A percentile compares a stretch with the other conserved stretches of the same genome.
phyloP scores from a whole-genome alignment of 495 filamentous ascomycete genomes.

The Neurospora terricola region DNA sequence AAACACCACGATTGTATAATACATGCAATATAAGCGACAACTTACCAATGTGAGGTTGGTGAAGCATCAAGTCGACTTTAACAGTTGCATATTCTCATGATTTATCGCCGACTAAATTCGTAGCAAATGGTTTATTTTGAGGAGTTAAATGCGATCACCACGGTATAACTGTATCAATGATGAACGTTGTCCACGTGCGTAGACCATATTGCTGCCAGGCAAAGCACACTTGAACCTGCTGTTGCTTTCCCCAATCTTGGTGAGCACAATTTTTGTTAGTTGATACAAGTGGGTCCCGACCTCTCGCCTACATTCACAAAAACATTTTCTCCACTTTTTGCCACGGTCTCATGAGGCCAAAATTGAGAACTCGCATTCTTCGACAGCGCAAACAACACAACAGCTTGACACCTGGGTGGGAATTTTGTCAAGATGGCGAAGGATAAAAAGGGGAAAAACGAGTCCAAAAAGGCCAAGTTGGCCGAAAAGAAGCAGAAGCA shows the following conservation, averaged over 20 bases:
- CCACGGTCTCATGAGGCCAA: background rate
- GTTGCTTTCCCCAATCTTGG: background rate
- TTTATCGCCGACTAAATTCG: background rate
- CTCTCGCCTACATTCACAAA: background rate
- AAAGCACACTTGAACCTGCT: background rate
- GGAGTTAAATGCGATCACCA: background rate
- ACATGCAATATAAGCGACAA: background rate
- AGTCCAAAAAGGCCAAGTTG: conserved; percentile 50
- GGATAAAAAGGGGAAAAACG: conserved; percentile 49
- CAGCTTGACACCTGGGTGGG: background rate
- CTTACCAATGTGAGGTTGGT: background rate
- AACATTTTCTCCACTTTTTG: conserved; percentile 2
- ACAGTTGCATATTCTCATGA: background rate
- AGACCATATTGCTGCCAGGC: background rate
- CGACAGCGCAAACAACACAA: background rate
- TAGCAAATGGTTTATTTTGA: background rate
- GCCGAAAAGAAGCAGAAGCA: conserved; percentile 58
- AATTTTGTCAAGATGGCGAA: conserved; percentile 37
- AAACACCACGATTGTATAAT: background rate
- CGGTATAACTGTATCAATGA: background rate
- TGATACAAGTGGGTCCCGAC: background rate
- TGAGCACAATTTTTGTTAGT: background rate
- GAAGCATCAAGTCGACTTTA: background rate
- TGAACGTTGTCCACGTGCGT: background rate
- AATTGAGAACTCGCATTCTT: background rate